Evolutionary conservation across 208 protist species (phyloP), one percentile per base, ranked within the genome.

Genomic region (Crithidia thermophila): DNA sequence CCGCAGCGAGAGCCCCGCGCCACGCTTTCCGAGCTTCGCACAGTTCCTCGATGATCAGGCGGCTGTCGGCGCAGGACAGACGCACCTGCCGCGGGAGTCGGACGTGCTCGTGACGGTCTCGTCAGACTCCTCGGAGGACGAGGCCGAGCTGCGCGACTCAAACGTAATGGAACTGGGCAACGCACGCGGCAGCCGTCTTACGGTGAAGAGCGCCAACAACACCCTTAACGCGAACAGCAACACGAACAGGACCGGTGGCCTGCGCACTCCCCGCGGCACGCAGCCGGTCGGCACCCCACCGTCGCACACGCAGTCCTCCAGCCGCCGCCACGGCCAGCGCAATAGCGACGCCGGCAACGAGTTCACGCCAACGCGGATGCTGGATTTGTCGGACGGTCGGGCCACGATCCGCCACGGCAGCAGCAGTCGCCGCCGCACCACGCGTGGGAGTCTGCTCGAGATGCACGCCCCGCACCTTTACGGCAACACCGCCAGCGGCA

Each of bases 11-110:
- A 92, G 85, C 63, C 90, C 90, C 27, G 82, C 87, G 8, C 90
- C 90, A 28, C 90, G 90, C 40, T 95, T 95, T 40, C 90, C 90
- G 3, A 79, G 67, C 27, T 95, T 91, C 56, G 79, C 75, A 6
- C 67, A 91, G 67, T 93, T 87, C 42, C 63, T 95, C 30, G 87
- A 83, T 39, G 89, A 93, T 14, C 80, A 85, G 34, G 58, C 72
- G 18, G 42, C 56, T n/a, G 52, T 67, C 2, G 67, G n/a, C n/a
- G 63, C 53, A 21, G 59, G 51, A 11, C 45, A 79, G 34, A 52
- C 58, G 31, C 36, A 70, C 8, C 43, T 67, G 18, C 61, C 67
- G 20, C 75, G 63, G 0, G 45, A 56, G n/a, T 80, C 69, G 18
- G 58, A 72, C 23, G 73, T 67, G 36, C 36, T 77, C 14, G 57